Conservation (phyloP, 2,329 filamentous ascomycete species). For the Xylaria sp. region DNA sequence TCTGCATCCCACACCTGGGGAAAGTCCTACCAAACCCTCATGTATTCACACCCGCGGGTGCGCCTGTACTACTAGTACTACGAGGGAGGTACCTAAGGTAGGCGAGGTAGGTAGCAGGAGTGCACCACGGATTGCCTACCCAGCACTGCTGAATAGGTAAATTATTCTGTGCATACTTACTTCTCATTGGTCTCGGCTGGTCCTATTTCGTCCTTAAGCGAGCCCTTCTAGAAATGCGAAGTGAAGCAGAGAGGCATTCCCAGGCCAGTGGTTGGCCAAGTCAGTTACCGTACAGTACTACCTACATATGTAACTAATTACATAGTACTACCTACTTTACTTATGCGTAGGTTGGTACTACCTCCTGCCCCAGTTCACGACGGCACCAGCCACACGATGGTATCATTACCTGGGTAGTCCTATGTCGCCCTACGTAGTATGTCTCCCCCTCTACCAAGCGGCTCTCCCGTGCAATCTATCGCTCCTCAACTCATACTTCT, state of each 20-base stretch:
- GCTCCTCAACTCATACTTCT: conserved; percentile 6
- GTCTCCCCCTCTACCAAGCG: conserved; percentile 14
- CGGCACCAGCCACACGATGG: conserved; percentile 32
- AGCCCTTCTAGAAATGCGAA: background rate
- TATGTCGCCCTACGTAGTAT: background rate
- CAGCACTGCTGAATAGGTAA: conserved; percentile 12
- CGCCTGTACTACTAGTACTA: background rate
- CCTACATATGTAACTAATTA: background rate
- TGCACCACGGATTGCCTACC: conserved; percentile 24
- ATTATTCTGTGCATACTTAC: background rate
- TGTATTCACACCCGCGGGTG: conserved; percentile 5
- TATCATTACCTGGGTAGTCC: background rate
- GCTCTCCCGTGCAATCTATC: conserved; percentile 2
- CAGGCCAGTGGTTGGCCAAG: conserved; percentile 5
- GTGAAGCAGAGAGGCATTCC: conserved; percentile 1
- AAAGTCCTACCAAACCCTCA: conserved; percentile 33
- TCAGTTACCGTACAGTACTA: background rate
- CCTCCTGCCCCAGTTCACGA: background rate
- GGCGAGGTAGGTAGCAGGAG: background rate
- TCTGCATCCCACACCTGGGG: background rate
- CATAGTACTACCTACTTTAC: background rate
- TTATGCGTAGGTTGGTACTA: background rate
- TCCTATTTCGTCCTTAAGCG: conserved; percentile 17
- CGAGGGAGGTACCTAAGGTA: no score
- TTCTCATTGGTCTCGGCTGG: conserved; percentile 3